phyloP scores from a whole-genome alignment of 176 grass and related monocot species.

The Dactylis glomerata region DNA sequence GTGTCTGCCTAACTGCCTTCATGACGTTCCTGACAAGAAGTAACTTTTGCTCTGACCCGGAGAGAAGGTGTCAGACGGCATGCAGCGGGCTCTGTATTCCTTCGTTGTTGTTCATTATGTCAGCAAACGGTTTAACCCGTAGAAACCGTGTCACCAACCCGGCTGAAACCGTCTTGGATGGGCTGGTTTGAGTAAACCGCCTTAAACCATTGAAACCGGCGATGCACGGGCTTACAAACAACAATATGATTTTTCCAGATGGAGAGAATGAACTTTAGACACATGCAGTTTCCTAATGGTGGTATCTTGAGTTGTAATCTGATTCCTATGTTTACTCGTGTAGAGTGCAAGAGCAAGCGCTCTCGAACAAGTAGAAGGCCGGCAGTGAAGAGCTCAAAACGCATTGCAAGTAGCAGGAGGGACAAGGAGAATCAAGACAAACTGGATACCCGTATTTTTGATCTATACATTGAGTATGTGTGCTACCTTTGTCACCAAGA shows the following conservation, averaged over 20 bases:
- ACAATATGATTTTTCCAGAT: background rate
- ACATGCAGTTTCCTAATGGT: background rate
- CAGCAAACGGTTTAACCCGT: no score
- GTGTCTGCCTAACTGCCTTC: no score
- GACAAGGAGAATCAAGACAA: constrained; percentile 51
- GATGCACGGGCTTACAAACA: no score
- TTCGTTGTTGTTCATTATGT: no score
- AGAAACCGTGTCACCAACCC: no score
- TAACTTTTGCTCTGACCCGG: no score
- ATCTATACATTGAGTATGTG: constrained; percentile 84
- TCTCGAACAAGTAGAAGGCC: constrained; percentile 37
- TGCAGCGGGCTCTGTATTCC: no score
- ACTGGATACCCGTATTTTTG: constrained; percentile 66
- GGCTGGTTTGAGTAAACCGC: no score
- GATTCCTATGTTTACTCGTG: constrained; percentile 3
- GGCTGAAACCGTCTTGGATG: no score
- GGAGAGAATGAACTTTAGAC: background rate
- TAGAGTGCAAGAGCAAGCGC: constrained; percentile 47
- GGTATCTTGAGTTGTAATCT: background rate
- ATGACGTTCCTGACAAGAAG: no score
- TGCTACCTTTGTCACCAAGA: background rate
- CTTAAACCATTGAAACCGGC: no score
- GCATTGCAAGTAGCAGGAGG: constrained; percentile 34
- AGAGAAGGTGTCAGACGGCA: no score
- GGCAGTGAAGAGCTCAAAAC: constrained; percentile 33